These are phyloP conservation scores for Alternaria alternata DNA, from an alignment of 2,329 filamentous ascomycete species.

Conservation along the genomic window DNA sequence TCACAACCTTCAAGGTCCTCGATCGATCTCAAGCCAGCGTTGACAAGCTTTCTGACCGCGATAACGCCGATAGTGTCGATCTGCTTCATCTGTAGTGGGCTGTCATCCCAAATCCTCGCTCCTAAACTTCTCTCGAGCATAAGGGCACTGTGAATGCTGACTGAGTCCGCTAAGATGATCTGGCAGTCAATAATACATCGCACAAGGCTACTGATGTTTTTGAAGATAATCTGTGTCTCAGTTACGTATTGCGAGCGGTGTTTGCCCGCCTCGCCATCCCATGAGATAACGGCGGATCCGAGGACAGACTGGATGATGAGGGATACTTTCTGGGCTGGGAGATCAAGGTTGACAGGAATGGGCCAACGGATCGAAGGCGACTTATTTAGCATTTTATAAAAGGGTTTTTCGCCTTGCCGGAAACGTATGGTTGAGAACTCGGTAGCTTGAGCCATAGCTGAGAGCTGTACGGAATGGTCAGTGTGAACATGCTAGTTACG, in stretches of 20 bases:
- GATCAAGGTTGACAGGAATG: slow-evolving; percentile 71
- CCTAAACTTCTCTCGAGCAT: slow-evolving; percentile 80
- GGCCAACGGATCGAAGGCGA: slow-evolving; percentile 73
- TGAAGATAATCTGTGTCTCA: slow-evolving; percentile 71
- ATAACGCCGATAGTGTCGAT: slow-evolving; percentile 79
- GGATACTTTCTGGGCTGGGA: slow-evolving; percentile 76
- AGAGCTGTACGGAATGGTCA: slow-evolving; percentile 61
- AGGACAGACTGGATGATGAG: slow-evolving; percentile 80
- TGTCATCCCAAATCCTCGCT: slow-evolving; percentile 82
- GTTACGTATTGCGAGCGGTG: slow-evolving; percentile 65
- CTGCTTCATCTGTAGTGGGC: slow-evolving; percentile 81
- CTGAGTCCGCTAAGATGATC: slow-evolving; percentile 68
- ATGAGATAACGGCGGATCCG: slow-evolving; percentile 65
- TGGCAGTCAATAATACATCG: slow-evolving; percentile 81
- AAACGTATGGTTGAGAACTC: slow-evolving; percentile 79
- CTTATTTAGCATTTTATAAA: slow-evolving; percentile 77
- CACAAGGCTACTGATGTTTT: slow-evolving; percentile 72
- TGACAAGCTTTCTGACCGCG: slow-evolving; percentile 75
- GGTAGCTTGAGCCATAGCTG: slow-evolving; percentile 69
- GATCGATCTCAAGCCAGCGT: slow-evolving; percentile 75
- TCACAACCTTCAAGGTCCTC: slow-evolving; percentile 73
- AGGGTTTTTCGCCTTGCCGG: slow-evolving; percentile 71
- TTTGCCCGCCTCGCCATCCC: slow-evolving; percentile 64
- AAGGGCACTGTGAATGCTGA: slow-evolving; percentile 72
- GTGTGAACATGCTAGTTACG: not conserved